These are phyloP conservation scores for Globisporangium heterothallicum DNA, from an alignment of 352 stramenopile genomes.

Conservation along the genomic window DNA sequence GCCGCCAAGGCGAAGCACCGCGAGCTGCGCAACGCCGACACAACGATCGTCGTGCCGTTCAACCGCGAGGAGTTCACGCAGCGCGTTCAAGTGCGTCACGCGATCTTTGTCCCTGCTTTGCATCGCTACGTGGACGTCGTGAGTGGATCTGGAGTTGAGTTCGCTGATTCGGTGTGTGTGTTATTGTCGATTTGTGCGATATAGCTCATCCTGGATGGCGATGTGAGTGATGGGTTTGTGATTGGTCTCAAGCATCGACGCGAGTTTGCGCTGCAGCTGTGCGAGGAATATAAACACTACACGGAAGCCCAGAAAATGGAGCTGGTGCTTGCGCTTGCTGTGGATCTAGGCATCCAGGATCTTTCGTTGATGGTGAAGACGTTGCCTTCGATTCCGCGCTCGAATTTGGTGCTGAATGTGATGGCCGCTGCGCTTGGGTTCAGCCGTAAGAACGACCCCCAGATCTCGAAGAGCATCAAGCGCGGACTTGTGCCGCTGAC, in stretches of 20 bases:
- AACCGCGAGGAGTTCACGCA: constrained; percentile 51
- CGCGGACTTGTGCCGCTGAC: constrained; percentile 72
- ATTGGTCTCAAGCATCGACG: constrained; percentile 73
- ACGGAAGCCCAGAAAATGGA: constrained; percentile 73
- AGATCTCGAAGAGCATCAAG: constrained; percentile 83
- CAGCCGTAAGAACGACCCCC: constrained; percentile 75
- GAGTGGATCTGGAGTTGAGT: too few species aligned
- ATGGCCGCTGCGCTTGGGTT: constrained; percentile 71
- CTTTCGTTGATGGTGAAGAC: constrained; percentile 79
- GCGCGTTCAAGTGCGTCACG: constrained; percentile 36
- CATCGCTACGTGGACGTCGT: too few species aligned
- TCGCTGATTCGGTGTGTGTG: not conserved
- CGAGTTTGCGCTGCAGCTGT: constrained; percentile 73
- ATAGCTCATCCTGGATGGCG: constrained; percentile 53
- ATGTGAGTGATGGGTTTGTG: constrained; percentile 77
- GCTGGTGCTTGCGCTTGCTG: constrained; percentile 70
- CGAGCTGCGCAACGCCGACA: constrained; percentile 22
- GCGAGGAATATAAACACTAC: constrained; percentile 71
- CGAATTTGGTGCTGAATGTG: constrained; percentile 79
- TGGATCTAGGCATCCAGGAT: constrained; percentile 76
- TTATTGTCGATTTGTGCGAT: not conserved
- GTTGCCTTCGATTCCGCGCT: constrained; percentile 66
- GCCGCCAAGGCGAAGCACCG: constrained; percentile 33
- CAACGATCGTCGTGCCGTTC: constrained; percentile 41
- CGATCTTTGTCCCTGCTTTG: too few species aligned